These are phyloP conservation scores for Exophiala sideris DNA, from an alignment of 2,329 filamentous ascomycete genomes.

Conservation along the genomic window DNA sequence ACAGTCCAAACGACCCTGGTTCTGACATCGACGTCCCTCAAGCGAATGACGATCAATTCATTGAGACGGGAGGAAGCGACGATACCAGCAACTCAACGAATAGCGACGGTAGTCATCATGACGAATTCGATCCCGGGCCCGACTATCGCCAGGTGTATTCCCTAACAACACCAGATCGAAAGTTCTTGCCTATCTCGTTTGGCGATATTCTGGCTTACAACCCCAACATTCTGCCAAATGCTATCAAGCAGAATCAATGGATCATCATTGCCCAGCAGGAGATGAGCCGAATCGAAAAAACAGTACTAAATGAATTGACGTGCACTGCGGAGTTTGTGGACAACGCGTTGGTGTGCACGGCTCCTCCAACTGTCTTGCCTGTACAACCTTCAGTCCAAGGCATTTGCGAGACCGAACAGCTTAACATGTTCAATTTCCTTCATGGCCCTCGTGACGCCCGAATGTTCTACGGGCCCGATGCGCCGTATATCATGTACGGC, in stretches of 20 bases:
- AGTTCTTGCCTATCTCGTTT: slow-evolving; percentile 51
- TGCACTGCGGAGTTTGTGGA: slow-evolving; percentile 44
- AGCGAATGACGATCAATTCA: no score
- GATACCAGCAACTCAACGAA: no score
- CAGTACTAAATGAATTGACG: slow-evolving; percentile 38
- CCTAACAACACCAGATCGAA: slow-evolving; percentile 41
- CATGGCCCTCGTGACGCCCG: slow-evolving; percentile 58
- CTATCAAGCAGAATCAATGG: slow-evolving; percentile 45
- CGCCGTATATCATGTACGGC: slow-evolving; percentile 53
- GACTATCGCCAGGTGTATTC: slow-evolving; percentile 42
- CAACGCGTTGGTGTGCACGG: neutral
- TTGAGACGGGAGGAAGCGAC: no score
- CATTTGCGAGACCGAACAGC: slow-evolving; percentile 44
- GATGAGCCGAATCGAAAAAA: slow-evolving; percentile 17
- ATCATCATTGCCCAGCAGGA: slow-evolving; percentile 50
- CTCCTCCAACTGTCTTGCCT: slow-evolving; percentile 1
- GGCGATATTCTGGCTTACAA: slow-evolving; percentile 44
- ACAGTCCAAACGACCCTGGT: no score
- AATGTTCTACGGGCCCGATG: slow-evolving; percentile 52
- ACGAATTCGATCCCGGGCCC: no score
- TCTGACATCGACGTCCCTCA: no score
- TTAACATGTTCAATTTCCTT: slow-evolving; percentile 30
- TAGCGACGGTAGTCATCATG: no score
- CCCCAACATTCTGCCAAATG: slow-evolving; percentile 58
- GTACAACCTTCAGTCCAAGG: slow-evolving; percentile 33